Evolutionary conservation across 2,329 filamentous ascomycete genomes (phyloP), one percentile per base, ranked within the genome.

Genomic region (Grosmannia clavigera): DNA sequence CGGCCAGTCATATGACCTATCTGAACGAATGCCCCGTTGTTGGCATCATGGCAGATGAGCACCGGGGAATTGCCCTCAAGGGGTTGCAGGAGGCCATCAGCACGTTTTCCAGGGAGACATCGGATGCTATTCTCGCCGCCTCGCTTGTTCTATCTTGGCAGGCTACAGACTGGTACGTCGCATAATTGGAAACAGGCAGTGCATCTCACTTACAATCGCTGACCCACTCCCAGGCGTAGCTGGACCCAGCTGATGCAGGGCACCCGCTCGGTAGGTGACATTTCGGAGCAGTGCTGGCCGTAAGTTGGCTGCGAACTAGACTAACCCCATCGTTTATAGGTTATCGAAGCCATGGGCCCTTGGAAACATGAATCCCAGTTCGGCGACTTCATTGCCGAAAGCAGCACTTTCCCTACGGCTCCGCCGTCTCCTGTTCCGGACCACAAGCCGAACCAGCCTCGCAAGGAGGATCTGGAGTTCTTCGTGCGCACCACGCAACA

Each of bases 131-230:
- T 63, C 81, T 99, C 59, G 92, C 92, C 31, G 90, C 92, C 38
- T 96, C 92, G 31, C 84, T 96, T 53, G 82, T 97, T 55, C 81
- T 99, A 57, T 95, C 92, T 46, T 97, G 94, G 92, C 92, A 97
- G 76, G 89, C 90, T 60, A 94, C 87, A 62, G 92, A 97, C 76
- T 97, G 92, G 92, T 95, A 81, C 78, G 60, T 33, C n/a, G 2
- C 19, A 27, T 7, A 16, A 50, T 25, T 16, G 16, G 38, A 40
- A 40, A 16, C 38, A 40, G 12, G 38, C 38, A 40, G 38, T 3
- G 12, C 14, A 40, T 16, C 14, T 40, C 14, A 16, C 4, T 40
- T 19, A 16, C 38, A 40, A 19, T 7, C 3, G 48, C 69, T 70
- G 71, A 76, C 69, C 50, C 65, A 33, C 25, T 46, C 67, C 63